These are phyloP conservation scores for Nepenthes mirabilis DNA, from an alignment of 148 eudicot species.

Conservation along the genomic window DNA sequence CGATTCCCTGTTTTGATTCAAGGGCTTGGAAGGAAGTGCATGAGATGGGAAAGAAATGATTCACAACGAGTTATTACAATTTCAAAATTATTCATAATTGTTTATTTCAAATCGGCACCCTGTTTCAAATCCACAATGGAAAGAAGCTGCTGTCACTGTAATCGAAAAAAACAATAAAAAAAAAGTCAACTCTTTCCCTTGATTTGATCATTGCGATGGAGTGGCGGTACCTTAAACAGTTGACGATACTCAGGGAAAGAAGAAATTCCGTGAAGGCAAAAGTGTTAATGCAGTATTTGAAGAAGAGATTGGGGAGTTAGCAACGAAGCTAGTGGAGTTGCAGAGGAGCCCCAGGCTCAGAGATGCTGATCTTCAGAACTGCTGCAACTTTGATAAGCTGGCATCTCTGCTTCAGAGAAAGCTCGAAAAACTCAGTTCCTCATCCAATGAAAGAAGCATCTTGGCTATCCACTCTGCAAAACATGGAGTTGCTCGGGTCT, in stretches of 20 bases:
- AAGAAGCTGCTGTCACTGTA: too few species aligned
- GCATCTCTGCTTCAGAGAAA: conserved; percentile 43
- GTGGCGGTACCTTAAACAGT: background rate
- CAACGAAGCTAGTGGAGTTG: conserved; percentile 41
- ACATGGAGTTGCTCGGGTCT: conserved; percentile 4
- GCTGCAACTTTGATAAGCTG: conserved; percentile 52
- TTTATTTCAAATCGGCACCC: too few species aligned
- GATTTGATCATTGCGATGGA: background rate
- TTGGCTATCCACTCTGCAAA: conserved; percentile 7
- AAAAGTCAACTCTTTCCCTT: background rate
- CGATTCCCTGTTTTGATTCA: too few species aligned
- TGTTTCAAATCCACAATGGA: too few species aligned
- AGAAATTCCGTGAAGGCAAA: conserved; percentile 56
- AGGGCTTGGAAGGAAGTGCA: too few species aligned
- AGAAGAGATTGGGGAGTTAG: conserved; percentile 58
- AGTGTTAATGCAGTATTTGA: conserved; percentile 32
- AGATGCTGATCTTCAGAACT: conserved; percentile 20
- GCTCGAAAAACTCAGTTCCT: conserved; percentile 27
- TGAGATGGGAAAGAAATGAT: too few species aligned
- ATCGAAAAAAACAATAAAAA: too few species aligned
- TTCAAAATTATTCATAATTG: too few species aligned
- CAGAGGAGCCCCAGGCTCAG: conserved; percentile 28
- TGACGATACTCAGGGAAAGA: conserved; percentile 39
- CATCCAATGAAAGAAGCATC: conserved; percentile 19
- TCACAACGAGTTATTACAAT: too few species aligned